Percentiles rank a stretch among this genome's conserved stretches.
phyloP scores from a whole-genome alignment of 257 asterid species.

The Jacaranda mimosifolia region DNA sequence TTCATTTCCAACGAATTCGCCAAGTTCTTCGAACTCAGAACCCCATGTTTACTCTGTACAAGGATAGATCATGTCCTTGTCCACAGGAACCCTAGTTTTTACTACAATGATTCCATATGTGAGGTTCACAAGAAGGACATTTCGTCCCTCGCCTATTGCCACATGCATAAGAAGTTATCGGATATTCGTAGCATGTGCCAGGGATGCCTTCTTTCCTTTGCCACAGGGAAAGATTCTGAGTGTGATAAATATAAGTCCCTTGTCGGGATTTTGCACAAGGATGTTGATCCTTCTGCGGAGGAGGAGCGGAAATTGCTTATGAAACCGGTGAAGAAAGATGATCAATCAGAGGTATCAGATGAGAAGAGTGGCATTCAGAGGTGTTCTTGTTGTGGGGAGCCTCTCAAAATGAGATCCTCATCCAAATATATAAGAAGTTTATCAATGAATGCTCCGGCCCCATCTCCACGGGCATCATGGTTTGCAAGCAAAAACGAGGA shows the following conservation, averaged over 20 bases:
- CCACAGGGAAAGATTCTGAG: conserved; percentile 63
- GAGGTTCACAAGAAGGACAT: conserved; percentile 79
- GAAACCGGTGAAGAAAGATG: conserved; percentile 55
- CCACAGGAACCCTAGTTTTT: conserved; percentile 53
- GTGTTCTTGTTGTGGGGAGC: conserved; percentile 92
- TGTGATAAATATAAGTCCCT: conserved; percentile 58
- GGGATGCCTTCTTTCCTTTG: conserved; percentile 72
- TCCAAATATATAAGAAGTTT: conserved; percentile 50
- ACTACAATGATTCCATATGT: conserved; percentile 80
- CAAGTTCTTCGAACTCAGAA: conserved; percentile 57
- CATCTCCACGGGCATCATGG: conserved; percentile 72
- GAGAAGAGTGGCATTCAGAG: conserved; percentile 41
- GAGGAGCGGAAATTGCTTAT: conserved; percentile 43
- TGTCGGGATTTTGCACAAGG: conserved; percentile 75
- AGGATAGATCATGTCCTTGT: conserved; percentile 69
- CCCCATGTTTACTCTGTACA: conserved; percentile 83
- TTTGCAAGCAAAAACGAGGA: conserved; percentile 56
- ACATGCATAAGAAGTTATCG: conserved; percentile 71
- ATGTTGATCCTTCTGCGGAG: conserved; percentile 51
- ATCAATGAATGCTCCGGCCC: conserved; percentile 62
- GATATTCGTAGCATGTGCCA: conserved; percentile 77
- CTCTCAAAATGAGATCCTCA: conserved; percentile 51
- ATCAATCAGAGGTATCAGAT: conserved; percentile 18
- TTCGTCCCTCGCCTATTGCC: conserved; percentile 89
- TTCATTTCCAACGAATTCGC: conserved; percentile 72